Conservation (phyloP, 2,329 filamentous ascomycete species). For the Juglanconis sp. region DNA sequence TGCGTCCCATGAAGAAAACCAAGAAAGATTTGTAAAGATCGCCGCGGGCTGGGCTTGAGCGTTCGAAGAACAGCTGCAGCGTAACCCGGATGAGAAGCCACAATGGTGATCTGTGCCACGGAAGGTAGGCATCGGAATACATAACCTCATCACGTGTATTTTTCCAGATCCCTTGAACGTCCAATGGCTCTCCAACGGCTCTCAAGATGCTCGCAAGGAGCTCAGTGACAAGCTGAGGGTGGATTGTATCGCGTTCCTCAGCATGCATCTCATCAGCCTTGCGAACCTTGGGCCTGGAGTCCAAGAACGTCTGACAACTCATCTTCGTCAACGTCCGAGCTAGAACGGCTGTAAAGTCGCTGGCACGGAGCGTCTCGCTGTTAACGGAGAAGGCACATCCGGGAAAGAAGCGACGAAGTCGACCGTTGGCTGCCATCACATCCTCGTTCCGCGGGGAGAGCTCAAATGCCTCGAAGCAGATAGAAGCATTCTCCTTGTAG, state of each 20-base stretch:
- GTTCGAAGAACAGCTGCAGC: constrained; percentile 12
- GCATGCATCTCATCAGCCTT: constrained; percentile 17
- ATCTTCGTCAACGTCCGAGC: constrained; percentile 26
- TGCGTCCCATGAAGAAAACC: constrained; percentile 38
- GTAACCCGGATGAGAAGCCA: constrained; percentile 18
- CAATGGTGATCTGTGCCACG: constrained; percentile 19
- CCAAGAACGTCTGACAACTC: constrained; percentile 24
- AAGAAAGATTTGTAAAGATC: constrained; percentile 50
- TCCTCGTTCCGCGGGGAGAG: constrained; percentile 26
- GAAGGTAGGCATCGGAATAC: constrained; percentile 27
- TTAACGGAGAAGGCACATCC: constrained; percentile 22
- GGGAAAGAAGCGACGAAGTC: constrained; percentile 29
- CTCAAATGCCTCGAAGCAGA: constrained; percentile 34
- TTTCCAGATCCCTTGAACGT: constrained; percentile 40
- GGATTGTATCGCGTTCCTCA: constrained; percentile 46
- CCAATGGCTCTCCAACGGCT: constrained; percentile 31
- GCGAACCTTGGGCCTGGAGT: neutral
- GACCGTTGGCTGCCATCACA: constrained; percentile 27
- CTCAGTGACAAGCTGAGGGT: constrained; percentile 52
- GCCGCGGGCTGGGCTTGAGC: neutral
- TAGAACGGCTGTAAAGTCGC: constrained; percentile 22
- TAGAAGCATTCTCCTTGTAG: constrained; percentile 11
- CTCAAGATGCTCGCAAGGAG: constrained; percentile 39
- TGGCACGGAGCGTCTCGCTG: constrained; percentile 6
- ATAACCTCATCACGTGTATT: constrained; percentile 53